Percentiles rank a stretch among this genome's conserved stretches.
Conservation (phyloP, 345 rosid genomes). For the Conringia planisiliqua region DNA sequence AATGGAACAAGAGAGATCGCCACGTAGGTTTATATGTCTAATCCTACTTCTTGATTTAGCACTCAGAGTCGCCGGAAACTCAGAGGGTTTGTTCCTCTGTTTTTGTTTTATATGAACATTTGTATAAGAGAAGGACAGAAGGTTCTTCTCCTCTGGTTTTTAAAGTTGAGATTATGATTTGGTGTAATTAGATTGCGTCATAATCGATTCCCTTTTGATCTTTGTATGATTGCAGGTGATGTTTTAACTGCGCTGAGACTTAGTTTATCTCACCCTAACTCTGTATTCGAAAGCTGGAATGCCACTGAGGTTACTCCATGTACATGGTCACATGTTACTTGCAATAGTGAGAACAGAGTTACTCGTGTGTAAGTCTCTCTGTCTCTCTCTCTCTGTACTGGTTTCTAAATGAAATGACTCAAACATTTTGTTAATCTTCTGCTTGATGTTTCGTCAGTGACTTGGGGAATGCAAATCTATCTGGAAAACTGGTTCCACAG, state of each 20-base stretch:
- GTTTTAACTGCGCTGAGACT: conserved; percentile 60
- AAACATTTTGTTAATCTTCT: neutral
- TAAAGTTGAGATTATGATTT: too few relatives aligned
- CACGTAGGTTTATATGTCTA: conserved; percentile 36
- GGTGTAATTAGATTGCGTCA: too few relatives aligned
- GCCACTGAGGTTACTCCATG: conserved; percentile 57
- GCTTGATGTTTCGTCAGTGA: conserved; percentile 26
- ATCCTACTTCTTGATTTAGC: conserved; percentile 37
- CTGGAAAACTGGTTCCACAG: conserved; percentile 27
- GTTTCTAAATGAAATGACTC: neutral
- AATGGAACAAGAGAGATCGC: conserved; percentile 7
- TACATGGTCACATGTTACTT: conserved; percentile 84
- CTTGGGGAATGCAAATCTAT: conserved; percentile 32
- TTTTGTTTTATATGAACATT: neutral
- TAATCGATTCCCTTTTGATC: too few relatives aligned
- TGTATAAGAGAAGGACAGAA: neutral
- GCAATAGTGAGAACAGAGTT: conserved; percentile 61
- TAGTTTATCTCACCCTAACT: conserved; percentile 56
- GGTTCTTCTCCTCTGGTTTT: too few relatives aligned
- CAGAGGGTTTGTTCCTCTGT: conserved; percentile 44
- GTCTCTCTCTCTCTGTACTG: neutral
- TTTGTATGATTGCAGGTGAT: conserved; percentile 43
- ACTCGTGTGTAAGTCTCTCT: conserved; percentile 61
- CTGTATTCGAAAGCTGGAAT: conserved; percentile 78
- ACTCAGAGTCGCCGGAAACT: conserved; percentile 46